These are phyloP conservation scores for Akanthomyces lecanii DNA, from an alignment of 2,329 filamentous ascomycete species.

Conservation along the genomic window DNA sequence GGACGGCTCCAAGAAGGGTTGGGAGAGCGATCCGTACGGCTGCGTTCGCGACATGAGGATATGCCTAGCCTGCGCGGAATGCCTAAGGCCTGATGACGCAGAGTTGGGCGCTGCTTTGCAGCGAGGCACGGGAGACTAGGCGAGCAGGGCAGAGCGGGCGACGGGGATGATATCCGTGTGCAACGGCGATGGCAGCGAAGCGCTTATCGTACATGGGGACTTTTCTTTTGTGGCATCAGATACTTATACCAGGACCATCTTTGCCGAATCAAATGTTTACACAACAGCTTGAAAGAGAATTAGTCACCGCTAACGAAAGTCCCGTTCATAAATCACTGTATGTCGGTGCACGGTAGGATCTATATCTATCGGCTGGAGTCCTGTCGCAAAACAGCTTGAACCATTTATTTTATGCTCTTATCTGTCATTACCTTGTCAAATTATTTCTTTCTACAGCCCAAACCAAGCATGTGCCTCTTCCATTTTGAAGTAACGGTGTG, in stretches of 20 bases:
- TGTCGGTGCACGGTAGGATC: neutral
- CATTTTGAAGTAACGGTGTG: neutral
- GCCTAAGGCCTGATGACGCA: neutral
- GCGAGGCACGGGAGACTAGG: neutral
- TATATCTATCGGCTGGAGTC: neutral
- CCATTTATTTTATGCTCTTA: neutral
- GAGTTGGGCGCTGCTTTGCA: neutral
- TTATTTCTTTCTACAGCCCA: neutral
- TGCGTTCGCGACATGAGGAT: neutral
- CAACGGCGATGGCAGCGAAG: neutral
- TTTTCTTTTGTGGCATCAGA: neutral
- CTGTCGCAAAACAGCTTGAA: neutral
- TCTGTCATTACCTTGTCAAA: neutral
- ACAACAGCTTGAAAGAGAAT: neutral
- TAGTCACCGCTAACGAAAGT: neutral
- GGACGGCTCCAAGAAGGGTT: neutral
- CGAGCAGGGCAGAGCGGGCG: neutral
- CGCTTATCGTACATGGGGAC: neutral
- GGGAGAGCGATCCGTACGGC: neutral
- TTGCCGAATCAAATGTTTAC: no score
- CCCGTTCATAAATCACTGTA: neutral
- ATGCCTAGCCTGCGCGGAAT: neutral
- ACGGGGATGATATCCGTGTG: neutral
- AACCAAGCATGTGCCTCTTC: neutral
- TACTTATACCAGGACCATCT: no score